phyloP scores from a whole-genome alignment of 352 stramenopile species.

The Pythium rhizo-oryzae region DNA sequence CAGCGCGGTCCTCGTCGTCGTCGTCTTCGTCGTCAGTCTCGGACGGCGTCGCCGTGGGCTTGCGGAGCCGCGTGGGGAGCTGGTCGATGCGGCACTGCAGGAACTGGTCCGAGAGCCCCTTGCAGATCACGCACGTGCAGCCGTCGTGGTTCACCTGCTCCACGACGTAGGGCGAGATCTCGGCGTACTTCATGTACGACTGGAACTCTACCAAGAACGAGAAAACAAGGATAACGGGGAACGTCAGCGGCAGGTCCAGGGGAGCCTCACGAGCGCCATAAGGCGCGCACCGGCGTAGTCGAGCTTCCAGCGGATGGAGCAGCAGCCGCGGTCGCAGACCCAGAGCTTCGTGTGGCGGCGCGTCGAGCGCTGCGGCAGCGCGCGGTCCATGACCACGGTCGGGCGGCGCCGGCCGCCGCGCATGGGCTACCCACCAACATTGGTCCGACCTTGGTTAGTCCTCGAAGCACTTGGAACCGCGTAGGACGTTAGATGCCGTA shows the following conservation, averaged over 20 bases:
- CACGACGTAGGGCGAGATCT: slow-evolving; percentile 69
- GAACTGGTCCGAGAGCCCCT: slow-evolving; percentile 36
- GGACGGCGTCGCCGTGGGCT: slow-evolving; percentile 19
- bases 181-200: slow-evolving; percentile 64
- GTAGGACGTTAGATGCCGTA: background rate
- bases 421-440: slow-evolving; percentile 4
- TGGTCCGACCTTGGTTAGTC: slow-evolving; percentile 13
- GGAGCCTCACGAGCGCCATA: background rate
- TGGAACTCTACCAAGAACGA: slow-evolving; percentile 43
- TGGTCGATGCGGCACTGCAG: slow-evolving; percentile 32
- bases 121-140: slow-evolving; percentile 69
- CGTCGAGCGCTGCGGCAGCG: slow-evolving; percentile 17
- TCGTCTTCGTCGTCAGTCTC: slow-evolving; percentile 34
- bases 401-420: slow-evolving; percentile 7
- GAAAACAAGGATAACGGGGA: slow-evolving; percentile 8
- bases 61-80: slow-evolving; percentile 10
- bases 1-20: slow-evolving; percentile 3
- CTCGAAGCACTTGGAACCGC: background rate
- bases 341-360: slow-evolving; percentile 44
- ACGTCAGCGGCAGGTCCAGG: background rate
- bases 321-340: slow-evolving; percentile 67
- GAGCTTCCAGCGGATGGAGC: slow-evolving; percentile 74
- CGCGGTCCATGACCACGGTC: slow-evolving; percentile 21
- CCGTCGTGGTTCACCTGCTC: slow-evolving; percentile 52
- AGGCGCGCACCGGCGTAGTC: slow-evolving; percentile 56